These are phyloP conservation scores for Kodamaea neixiangensis DNA, from an alignment of 805 yeast species.

Conservation along the genomic window DNA sequence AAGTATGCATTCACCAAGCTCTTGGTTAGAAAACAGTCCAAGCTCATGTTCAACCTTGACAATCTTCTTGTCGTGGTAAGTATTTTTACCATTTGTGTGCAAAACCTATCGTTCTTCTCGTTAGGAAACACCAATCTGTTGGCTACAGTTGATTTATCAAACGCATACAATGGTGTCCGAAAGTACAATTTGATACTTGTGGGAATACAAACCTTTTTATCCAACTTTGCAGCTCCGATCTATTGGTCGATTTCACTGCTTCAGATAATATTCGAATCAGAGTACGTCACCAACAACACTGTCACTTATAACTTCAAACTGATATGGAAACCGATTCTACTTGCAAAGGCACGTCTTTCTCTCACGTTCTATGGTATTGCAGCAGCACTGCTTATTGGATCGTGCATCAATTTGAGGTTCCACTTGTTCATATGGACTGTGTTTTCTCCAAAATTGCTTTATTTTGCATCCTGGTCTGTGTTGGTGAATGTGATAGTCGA, in stretches of 20 bases:
- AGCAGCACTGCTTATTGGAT: slow-evolving; percentile 57
- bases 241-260: slow-evolving; percentile 67
- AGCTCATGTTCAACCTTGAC: not conserved
- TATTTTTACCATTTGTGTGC: slow-evolving; percentile 53
- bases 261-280: slow-evolving; percentile 40
- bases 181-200: slow-evolving; percentile 70
- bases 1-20: slow-evolving; percentile 22
- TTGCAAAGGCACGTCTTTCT: slow-evolving; percentile 35
- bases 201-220: slow-evolving; percentile 73
- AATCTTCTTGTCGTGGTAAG: slow-evolving; percentile 24
- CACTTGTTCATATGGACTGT: slow-evolving; percentile 98
- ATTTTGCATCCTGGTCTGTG: slow-evolving; percentile 73
- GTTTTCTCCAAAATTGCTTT: slow-evolving; percentile 88
- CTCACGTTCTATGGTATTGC: slow-evolving; percentile 60
- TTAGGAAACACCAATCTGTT: slow-evolving; percentile 90
- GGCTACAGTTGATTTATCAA: slow-evolving; percentile 86
- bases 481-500: slow-evolving; percentile 45
- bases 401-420: slow-evolving; percentile 75
- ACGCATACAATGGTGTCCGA: slow-evolving; percentile 86
- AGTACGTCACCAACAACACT: slow-evolving; percentile 18
- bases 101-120: slow-evolving; percentile 79
- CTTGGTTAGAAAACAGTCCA: slow-evolving; percentile 4
- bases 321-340: slow-evolving; percentile 36
- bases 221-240: slow-evolving; percentile 86
- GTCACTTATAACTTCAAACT: slow-evolving; percentile 16